Conservation (phyloP, 2,329 filamentous ascomycete species). For the Waltergamsia citrina region DNA sequence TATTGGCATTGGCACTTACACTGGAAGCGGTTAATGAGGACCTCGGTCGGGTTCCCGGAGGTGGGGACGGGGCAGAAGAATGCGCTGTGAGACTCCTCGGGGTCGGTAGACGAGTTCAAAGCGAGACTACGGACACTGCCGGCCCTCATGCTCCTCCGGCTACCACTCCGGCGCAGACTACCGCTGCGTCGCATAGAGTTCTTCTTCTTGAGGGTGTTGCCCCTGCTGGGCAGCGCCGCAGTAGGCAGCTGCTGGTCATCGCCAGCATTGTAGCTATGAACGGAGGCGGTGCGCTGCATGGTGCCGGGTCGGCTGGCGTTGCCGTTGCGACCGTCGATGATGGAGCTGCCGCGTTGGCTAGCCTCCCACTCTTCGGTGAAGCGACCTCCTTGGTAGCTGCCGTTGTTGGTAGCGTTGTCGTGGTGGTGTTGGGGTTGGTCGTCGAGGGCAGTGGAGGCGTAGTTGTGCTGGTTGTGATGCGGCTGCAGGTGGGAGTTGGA, state of each 20-base stretch:
- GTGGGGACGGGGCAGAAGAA: conserved; percentile 89
- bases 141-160: conserved; percentile 71
- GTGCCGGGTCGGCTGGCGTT: conserved; percentile 8
- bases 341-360: conserved; percentile 55
- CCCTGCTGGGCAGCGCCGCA: conserved; percentile 30
- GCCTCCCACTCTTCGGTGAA: conserved; percentile 67
- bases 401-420: not conserved
- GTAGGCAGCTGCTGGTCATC: conserved; percentile 20
- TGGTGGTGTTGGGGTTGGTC: not conserved
- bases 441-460: no score
- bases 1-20: conserved; percentile 50
- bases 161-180: conserved; percentile 71
- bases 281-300: conserved; percentile 54
- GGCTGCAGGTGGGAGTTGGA: conserved; percentile 5
- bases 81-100: conserved; percentile 67
- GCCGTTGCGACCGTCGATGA: conserved; percentile 38
- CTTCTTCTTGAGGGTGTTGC: conserved; percentile 84
- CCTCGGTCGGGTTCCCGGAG: conserved; percentile 76
- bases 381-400: conserved; percentile 24
- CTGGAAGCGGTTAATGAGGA: conserved; percentile 81
- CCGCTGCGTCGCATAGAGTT: conserved; percentile 62
- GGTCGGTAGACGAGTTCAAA: conserved; percentile 58
- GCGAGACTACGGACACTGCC: conserved; percentile 79
- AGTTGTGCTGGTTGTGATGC: no score
- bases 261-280: conserved; percentile 41